phyloP scores from a whole-genome alignment of 306 rosid species.

The Vigna unguiculata region DNA sequence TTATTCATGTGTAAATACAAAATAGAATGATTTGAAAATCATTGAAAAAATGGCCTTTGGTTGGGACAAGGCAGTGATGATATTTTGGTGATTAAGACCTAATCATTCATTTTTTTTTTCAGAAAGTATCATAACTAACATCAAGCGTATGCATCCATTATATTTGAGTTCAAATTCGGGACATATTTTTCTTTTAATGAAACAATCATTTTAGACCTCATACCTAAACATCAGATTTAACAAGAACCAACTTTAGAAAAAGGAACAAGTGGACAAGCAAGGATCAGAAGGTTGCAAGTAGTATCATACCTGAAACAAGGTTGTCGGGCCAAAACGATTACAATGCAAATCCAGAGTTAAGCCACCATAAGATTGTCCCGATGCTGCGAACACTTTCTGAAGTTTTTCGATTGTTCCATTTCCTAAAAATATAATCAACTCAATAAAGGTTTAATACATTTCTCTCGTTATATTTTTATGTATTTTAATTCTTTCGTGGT shows the following conservation, averaged over 20 bases:
- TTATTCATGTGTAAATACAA: constrained; percentile 3
- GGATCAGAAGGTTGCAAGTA: constrained; percentile 37
- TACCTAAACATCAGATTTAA: constrained; percentile 30
- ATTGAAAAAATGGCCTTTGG: constrained; percentile 18
- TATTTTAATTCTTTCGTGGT: not conserved
- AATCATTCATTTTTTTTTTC: constrained; percentile 32
- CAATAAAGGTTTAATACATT: constrained; percentile 35
- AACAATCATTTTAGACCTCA: constrained; percentile 29
- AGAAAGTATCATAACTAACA: constrained; percentile 10
- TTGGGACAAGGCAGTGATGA: constrained; percentile 13
- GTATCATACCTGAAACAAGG: constrained; percentile 76
- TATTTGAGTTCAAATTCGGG: constrained; percentile 25
- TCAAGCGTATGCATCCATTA: constrained; percentile 26
- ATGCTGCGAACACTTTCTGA: constrained; percentile 73
- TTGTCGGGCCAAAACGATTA: constrained; percentile 84
- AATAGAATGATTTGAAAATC: not conserved
- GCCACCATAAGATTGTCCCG: constrained; percentile 75
- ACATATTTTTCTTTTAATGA: constrained; percentile 10
- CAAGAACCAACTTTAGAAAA: constrained; percentile 21
- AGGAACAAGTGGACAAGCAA: constrained; percentile 27
- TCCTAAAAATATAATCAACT: constrained; percentile 60
- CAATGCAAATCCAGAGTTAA: constrained; percentile 89
- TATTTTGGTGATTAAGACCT: constrained; percentile 30
- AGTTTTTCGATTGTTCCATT: constrained; percentile 86
- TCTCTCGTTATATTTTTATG: not conserved